Evolutionary conservation across 2,329 filamentous ascomycete genomes (phyloP).

Genomic region (Orbilia oligospora): DNA sequence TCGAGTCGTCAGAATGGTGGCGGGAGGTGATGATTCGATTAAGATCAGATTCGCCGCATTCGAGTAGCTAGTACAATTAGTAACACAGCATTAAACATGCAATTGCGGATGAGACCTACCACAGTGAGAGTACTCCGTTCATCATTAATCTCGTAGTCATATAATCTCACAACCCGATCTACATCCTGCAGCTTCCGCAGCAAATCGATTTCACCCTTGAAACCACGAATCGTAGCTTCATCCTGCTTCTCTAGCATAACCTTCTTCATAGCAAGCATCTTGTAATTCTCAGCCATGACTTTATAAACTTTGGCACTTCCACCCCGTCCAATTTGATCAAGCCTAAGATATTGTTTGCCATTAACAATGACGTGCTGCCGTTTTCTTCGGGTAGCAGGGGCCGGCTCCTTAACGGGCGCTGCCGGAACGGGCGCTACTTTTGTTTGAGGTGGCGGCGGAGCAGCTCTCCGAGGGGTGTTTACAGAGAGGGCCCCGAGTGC

Average conservation of each 20-base stretch:
- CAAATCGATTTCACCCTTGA: slow-evolving; percentile 95
- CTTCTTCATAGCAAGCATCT: slow-evolving; percentile 92
- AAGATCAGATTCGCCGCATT: slow-evolving; percentile 94
- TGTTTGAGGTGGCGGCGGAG: slow-evolving; percentile 80
- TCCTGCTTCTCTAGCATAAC: slow-evolving; percentile 93
- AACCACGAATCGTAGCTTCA: slow-evolving; percentile 84
- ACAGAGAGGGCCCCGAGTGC: slow-evolving; percentile 56
- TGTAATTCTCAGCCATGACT: slow-evolving; percentile 96
- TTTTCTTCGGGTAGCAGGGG: slow-evolving; percentile 75
- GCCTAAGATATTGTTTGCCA: slow-evolving; percentile 87
- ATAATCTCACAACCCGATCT: slow-evolving; percentile 89
- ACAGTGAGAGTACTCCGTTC: slow-evolving; percentile 90
- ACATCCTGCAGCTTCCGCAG: slow-evolving; percentile 85
- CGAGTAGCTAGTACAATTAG: slow-evolving; percentile 79
- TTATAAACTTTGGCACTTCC: slow-evolving; percentile 95
- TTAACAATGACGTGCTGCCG: slow-evolving; percentile 89
- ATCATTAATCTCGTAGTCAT: slow-evolving; percentile 93
- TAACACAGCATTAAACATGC: neutral
- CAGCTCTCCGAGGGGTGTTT: slow-evolving; percentile 82
- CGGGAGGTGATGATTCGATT: slow-evolving; percentile 84
- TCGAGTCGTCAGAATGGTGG: slow-evolving; percentile 79
- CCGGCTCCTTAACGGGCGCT: slow-evolving; percentile 78
- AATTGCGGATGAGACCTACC: slow-evolving; percentile 71
- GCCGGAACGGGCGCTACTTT: slow-evolving; percentile 98
- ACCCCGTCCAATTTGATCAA: slow-evolving; percentile 91